Conservation (phyloP, 202 grass and related monocot species). For the Dendrocalamus latiflorus region DNA sequence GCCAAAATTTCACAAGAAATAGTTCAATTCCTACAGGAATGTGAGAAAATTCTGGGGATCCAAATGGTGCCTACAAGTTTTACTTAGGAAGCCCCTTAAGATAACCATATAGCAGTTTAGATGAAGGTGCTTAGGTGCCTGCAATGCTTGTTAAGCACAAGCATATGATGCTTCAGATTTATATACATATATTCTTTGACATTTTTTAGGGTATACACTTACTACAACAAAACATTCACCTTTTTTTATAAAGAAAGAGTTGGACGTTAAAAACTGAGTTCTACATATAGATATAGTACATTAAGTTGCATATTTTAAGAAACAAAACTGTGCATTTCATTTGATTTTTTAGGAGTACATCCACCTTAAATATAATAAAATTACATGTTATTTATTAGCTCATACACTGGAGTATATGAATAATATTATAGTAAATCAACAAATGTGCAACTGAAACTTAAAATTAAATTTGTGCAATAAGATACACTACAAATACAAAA, state of each 20-base stretch:
- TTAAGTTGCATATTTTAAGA: not conserved
- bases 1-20: not conserved
- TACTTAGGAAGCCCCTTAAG: not conserved
- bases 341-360: not conserved
- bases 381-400: not conserved
- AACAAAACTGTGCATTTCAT: not conserved
- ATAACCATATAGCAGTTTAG: not conserved
- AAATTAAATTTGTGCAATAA: slow-evolving; percentile 27
- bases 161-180: not conserved
- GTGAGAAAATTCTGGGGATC: not conserved
- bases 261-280: not conserved
- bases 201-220: not conserved
- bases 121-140: too few relatives aligned
- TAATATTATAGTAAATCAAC: not conserved
- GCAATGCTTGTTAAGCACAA: too few relatives aligned
- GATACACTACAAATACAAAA: not conserved
- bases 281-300: not conserved
- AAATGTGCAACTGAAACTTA: not conserved
- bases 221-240: not conserved
- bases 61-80: not conserved
- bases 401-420: not conserved
- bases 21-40: not conserved
- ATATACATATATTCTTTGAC: not conserved
- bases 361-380: not conserved
- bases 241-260: not conserved